Evolutionary conservation across 1,284 basidiomycete species (phyloP).

Genomic region (Mixia osmundae): DNA sequence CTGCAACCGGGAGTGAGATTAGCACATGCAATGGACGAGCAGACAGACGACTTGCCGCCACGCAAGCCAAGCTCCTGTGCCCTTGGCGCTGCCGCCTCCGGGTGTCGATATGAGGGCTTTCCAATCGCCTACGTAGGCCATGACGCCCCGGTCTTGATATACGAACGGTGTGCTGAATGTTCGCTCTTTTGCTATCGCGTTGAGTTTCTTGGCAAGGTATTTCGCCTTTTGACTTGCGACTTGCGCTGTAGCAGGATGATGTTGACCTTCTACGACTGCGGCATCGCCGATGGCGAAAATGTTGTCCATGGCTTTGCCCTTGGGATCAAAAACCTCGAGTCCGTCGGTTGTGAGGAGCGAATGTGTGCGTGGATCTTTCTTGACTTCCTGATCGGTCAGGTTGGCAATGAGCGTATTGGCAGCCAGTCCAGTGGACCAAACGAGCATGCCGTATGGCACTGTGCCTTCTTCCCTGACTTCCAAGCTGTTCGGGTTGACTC

Average conservation of each 20-base stretch:
- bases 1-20: too few species aligned
- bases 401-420: constrained; percentile 49
- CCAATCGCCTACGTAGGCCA: constrained; percentile 61
- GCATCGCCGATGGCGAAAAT: constrained; percentile 41
- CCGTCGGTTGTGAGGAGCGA: constrained; percentile 2
- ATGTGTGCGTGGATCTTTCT: constrained; percentile 41
- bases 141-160: constrained; percentile 45
- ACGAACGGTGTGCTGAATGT: constrained; percentile 29
- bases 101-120: too few species aligned
- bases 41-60: too few species aligned
- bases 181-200: constrained; percentile 8
- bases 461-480: constrained; percentile 16
- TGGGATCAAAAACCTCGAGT: constrained; percentile 11
- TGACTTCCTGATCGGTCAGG: constrained; percentile 33
- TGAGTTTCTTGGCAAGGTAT: constrained; percentile 17
- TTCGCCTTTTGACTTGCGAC: constrained; percentile 20
- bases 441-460: constrained; percentile 57
- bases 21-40: too few species aligned
- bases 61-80: too few species aligned
- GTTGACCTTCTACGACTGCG: constrained; percentile 29
- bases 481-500: constrained; percentile 9
- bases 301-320: constrained; percentile 9
- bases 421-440: constrained; percentile 57
- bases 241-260: constrained; percentile 21
- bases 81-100: too few species aligned